Evolutionary conservation across 2,329 filamentous ascomycete genomes (phyloP).

Genomic region (Neonectria faginata): DNA sequence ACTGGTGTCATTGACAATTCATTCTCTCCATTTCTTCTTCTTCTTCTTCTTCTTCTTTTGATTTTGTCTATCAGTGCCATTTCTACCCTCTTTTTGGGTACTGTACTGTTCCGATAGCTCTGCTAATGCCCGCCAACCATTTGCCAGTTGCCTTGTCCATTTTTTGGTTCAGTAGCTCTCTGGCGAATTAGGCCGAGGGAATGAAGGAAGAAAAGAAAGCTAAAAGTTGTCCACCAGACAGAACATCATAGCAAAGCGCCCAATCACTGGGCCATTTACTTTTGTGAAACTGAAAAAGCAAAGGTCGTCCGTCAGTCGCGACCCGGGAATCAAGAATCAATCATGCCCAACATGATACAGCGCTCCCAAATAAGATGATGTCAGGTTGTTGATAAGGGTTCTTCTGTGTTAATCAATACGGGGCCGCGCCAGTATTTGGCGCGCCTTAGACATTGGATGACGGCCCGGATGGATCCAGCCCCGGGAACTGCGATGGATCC

Average conservation of each 20-base stretch:
- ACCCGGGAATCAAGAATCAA: not conserved
- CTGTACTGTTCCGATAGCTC: not conserved
- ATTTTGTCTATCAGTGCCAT: conserved; percentile 22
- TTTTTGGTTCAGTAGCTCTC: not conserved
- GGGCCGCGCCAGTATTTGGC: too few species aligned
- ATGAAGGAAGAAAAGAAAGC: not conserved
- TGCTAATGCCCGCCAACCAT: conserved; percentile 1
- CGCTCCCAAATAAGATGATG: not conserved
- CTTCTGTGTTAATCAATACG: not conserved
- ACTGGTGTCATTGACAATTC: not conserved
- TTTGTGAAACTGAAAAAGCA: not conserved
- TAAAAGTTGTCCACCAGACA: not conserved
- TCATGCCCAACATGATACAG: conserved; percentile 8
- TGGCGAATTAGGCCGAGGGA: not conserved
- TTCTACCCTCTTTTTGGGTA: conserved; percentile 21
- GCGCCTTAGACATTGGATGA: conserved; percentile 31
- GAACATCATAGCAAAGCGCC: not conserved
- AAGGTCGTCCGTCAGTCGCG: not conserved
- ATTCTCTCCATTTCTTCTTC: not conserved
- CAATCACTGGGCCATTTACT: not conserved
- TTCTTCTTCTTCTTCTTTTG: conserved; percentile 1
- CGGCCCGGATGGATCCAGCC: conserved; percentile 46
- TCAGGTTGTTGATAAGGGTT: not conserved
- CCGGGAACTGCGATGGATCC: conserved; percentile 60
- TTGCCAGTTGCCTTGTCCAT: not conserved